Evolutionary conservation across 768 basidiomycete genomes (phyloP).

Genomic region (Lactifluus echinatus): DNA sequence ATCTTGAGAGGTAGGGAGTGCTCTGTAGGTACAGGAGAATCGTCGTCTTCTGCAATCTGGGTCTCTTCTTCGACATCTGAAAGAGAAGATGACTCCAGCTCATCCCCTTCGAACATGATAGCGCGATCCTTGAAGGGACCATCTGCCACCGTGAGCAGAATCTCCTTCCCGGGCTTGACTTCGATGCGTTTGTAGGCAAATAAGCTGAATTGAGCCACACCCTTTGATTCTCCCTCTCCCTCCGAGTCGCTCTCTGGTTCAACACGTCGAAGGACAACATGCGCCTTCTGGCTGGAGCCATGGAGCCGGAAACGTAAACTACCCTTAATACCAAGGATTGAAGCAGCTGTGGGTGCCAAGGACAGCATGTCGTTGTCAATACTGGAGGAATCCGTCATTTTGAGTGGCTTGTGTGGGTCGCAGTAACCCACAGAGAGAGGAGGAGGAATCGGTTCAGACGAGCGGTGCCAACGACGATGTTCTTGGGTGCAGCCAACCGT

Average conservation of each 20-base stretch:
- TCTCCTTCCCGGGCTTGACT: slow-evolving; percentile 62
- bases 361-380: slow-evolving; percentile 10
- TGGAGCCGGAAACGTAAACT: slow-evolving; percentile 57
- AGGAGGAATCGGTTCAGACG: slow-evolving; percentile 1
- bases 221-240: slow-evolving; percentile 32
- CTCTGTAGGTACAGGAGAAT: slow-evolving; percentile 25
- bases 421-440: slow-evolving; percentile 19
- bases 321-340: slow-evolving; percentile 55
- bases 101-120: slow-evolving; percentile 50
- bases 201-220: slow-evolving; percentile 48
- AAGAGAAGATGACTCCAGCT: slow-evolving; percentile 26
- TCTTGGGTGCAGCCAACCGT: background rate
- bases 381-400: slow-evolving; percentile 18
- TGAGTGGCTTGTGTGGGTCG: slow-evolving; percentile 12
- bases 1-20: slow-evolving; percentile 53
- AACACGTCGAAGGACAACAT: slow-evolving; percentile 59
- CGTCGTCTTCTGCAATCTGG: slow-evolving; percentile 35
- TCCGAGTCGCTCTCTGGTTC: slow-evolving; percentile 37
- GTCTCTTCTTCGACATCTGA: slow-evolving; percentile 35
- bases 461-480: slow-evolving; percentile 13
- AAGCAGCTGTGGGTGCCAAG: slow-evolving; percentile 33
- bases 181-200: slow-evolving; percentile 64
- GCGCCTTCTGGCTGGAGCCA: slow-evolving; percentile 58
- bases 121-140: slow-evolving; percentile 47
- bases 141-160: slow-evolving; percentile 51